Base-by-base conservation (phyloP, 2,329 filamentous ascomycete genomes). In the Dothideomycetes sp. region DNA sequence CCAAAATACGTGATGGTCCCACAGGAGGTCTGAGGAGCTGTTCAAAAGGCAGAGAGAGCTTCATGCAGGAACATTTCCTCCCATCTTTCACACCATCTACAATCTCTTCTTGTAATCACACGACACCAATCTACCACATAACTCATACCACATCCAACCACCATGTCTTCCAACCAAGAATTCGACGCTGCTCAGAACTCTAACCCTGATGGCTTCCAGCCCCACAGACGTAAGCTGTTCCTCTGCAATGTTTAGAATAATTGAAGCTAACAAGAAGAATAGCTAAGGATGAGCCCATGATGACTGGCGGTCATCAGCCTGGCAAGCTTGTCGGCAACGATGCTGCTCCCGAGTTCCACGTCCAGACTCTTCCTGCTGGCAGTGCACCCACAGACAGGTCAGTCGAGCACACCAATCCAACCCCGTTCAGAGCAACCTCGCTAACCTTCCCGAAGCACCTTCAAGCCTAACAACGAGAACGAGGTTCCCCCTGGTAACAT, bases 321-420 rank as follows among this genome's bases (percentile, higher is more conserved):
- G 32, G 30, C 31, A 41, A 42, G 27, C 69, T 74, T 46, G 69
- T 76, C 43, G 73, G 73, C 52, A 74, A 76, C 49, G 77, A 80
- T 39, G 62, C 64, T 17, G 54, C 61, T 10, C 76, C 76, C 15
- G 80, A 82, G 53, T 86, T 82, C 65, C 65, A 71, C 51, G 71
- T 74, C 17, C 49, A 85, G 56, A 70, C 69, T 1, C 61, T 77
- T 24, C 69, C 78, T 0, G 61, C 79, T 0, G 82, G 82, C 45
- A 73, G 74, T 3, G 81, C 82, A 0, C 82, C 82, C 1, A 47
- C 60, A 1, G 55, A 60, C 30, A 17, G 20, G 40, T 42, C 25
- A 19, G 27, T 35, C n/a, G 3, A 23, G 6, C 13, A 15, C 12
- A 10, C 16, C 11, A 18, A 33, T 24, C 18, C 4, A 28, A 4